Evolutionary conservation across 306 rosid species (phyloP), one percentile per base, ranked within the genome.

Genomic region (Macrotyloma uniflorum): DNA sequence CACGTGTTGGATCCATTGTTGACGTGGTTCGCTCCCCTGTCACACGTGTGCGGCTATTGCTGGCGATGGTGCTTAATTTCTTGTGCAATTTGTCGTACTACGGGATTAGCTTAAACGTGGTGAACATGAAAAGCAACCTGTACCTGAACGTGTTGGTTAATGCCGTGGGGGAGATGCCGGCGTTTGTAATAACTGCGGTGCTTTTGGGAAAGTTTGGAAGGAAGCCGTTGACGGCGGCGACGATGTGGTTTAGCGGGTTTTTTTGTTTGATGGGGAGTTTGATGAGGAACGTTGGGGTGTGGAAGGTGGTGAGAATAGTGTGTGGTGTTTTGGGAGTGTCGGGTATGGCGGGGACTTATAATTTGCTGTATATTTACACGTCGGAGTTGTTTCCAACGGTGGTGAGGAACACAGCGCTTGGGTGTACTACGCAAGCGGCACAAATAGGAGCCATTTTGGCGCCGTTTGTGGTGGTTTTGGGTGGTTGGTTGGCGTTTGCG

Each of bases 291-390:
- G 59, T 30, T 6, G 98, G 90, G 33, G 35, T 50, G 23, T 85
- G 94, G 94, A 90, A 86, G 54, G 54, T 82, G 26, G 83, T 81
- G 67, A 88, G 86, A 38, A 85, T 89, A 93, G 83, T 78, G 13
- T 91, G 94, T 59, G 98, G 96, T 42, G 45, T 93, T 58, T 77
- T 93, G 45, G 98, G 97, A 23, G 91, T 93, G 16, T 94, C 92
- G 35, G 98, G 98, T 16, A 73, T 94, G 96, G 97, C 98, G 0
- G 97, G 97, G 62, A 94, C 94, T 47, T 92, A 92, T 30, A 94
- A 94, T 23, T 43, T 94, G 81, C 26, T 94, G 71, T 94, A 85
- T 51, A 88, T 94, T 38, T 94, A 91, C 66, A 86, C 94, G 1
- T 65, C 91, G 0, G 96, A 94, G 90, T 30, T 91, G 72, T 94